phyloP scores from a whole-genome alignment of 2,329 filamentous ascomycete genomes.

The Claviceps sp. region DNA sequence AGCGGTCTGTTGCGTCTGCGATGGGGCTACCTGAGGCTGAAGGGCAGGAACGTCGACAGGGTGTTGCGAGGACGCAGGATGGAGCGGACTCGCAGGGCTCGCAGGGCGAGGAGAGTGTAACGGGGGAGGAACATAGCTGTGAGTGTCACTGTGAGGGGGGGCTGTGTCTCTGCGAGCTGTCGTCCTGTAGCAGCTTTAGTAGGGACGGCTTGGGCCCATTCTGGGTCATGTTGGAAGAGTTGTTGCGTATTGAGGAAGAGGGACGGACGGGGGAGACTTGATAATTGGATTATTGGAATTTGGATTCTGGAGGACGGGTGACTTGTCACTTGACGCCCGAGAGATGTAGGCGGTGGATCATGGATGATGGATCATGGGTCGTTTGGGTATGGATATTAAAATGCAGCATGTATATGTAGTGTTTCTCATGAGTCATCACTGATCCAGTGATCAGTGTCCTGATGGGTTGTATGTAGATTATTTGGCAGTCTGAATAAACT shows the following conservation, averaged over 20 bases:
- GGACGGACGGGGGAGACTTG: background rate
- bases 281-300: background rate
- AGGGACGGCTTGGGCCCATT: constrained; percentile 14
- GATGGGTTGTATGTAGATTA: too few species aligned
- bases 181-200: constrained; percentile 5
- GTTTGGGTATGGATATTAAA: too few species aligned
- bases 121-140: background rate
- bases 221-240: constrained; percentile 19
- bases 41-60: background rate
- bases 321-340: too few species aligned
- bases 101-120: background rate
- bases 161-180: too few species aligned
- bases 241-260: constrained; percentile 14
- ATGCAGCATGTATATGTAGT: too few species aligned
- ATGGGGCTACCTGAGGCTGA: background rate
- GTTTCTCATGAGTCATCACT: too few species aligned
- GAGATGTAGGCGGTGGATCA: too few species aligned
- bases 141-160: too few species aligned
- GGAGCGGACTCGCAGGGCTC: background rate
- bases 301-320: too few species aligned
- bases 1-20: background rate
- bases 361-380: too few species aligned
- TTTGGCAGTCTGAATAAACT: too few species aligned
- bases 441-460: too few species aligned
- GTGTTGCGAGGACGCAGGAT: constrained; percentile 1